A percentile compares a stretch with the other conserved stretches of the same genome.
phyloP scores from a whole-genome alignment of 1,139 yeast genomes.

The Kurtzmaniella quercitrusa region DNA sequence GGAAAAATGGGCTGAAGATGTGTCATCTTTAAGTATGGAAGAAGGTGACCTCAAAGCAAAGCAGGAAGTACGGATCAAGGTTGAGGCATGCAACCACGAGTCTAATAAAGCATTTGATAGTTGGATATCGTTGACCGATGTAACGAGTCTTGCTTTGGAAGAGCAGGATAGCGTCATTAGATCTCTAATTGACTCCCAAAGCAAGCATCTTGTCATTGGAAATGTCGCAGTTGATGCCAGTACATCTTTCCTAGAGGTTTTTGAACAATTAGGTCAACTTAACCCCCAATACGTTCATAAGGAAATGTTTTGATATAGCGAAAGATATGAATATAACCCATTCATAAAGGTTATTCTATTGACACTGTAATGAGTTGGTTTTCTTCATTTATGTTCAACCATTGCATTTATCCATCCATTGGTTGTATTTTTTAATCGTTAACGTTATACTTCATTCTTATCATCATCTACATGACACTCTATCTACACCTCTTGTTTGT shows the following conservation, averaged over 20 bases:
- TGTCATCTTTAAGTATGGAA: not conserved
- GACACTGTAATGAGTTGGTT: too few relatives aligned
- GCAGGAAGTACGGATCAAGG: not conserved
- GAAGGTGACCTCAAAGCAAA: not conserved
- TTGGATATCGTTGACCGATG: not conserved
- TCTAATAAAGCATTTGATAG: not conserved
- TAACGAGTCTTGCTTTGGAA: not conserved
- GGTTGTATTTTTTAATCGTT: too few relatives aligned
- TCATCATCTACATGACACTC: too few relatives aligned
- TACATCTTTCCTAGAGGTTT: not conserved
- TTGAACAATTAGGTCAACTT: not conserved
- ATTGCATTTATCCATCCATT: too few relatives aligned
- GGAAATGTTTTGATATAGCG: not conserved
- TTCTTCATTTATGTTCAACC: too few relatives aligned
- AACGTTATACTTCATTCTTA: too few relatives aligned
- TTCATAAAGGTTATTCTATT: too few relatives aligned
- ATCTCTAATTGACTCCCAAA: not conserved
- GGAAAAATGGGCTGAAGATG: not conserved
- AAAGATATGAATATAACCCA: too few relatives aligned
- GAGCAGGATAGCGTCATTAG: not conserved
- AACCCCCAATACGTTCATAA: not conserved
- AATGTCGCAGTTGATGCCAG: not conserved
- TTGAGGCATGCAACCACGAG: not conserved
- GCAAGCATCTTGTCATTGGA: not conserved
- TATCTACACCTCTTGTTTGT: too few relatives aligned